Evolutionary conservation across 2,329 filamentous ascomycete genomes (phyloP), one percentile per base, ranked within the genome.

Genomic region (Cytospora paraplurivora): DNA sequence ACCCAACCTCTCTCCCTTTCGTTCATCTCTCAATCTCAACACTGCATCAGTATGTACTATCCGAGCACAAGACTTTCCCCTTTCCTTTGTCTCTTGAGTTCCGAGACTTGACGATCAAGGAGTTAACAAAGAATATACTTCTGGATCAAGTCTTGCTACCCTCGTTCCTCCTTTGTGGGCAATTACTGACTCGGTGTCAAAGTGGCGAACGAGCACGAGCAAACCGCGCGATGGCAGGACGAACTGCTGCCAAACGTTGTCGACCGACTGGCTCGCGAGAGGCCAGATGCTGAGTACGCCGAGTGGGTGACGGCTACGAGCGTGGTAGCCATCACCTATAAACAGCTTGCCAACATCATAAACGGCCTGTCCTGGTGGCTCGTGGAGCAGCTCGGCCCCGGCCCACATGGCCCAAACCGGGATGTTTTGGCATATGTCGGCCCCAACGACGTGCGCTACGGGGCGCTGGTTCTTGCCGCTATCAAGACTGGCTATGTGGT

Each of bases 351-450:
- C 13, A 62, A 56, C n/a, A 70, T 76, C 1, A 67, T 77, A 51
- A 75, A 78, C 62, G 72, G 73, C 32, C 68, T 74, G 32, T 73
- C 76, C 4, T 72, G 72, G 67, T 77, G 74, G 75, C 62, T 79
- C 12, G 56, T 65, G 4, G 59, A 72, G 15, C 66, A 70, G 13
- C 64, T 78, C 13, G 71, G 74, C 0, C 61, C 13, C 13, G 19
- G 33, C 33, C 33, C 51, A 1, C 6, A 21, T 63, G 0, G 66
- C 69, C 41, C 41, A 15, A 11, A 59, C 32, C 70, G 70, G 50
- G 71, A 76, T 37, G 72, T 72, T 1, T 53, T 79, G 12, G 69
- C 76, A 1, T 80, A 78, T 59, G 66, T 79, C 8, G 78, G 77
- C 0, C 74, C 76, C 1, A 76, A 73, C 59, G 78, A 80, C 68